A percentile compares a stretch with the other conserved stretches of the same genome.
Conservation (phyloP, 2,329 filamentous ascomycete genomes). For the Sporothrix euskadiensis region DNA sequence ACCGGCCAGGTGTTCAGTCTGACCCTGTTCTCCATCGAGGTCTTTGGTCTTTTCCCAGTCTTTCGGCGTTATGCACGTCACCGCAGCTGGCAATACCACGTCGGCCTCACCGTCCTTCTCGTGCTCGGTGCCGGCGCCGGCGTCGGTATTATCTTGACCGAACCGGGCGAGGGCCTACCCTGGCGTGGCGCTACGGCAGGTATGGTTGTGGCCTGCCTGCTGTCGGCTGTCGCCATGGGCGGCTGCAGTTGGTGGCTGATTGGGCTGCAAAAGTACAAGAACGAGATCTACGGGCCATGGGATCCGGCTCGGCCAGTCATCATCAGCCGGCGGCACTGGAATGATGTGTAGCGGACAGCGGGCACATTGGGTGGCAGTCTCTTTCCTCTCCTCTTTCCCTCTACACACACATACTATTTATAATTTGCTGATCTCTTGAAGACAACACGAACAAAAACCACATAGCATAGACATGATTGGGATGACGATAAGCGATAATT, state of each 20-base stretch:
- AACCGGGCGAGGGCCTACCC: constrained; percentile 46
- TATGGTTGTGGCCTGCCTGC: constrained; percentile 71
- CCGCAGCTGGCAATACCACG: constrained; percentile 78
- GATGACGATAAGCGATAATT: constrained; percentile 12
- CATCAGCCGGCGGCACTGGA: constrained; percentile 63
- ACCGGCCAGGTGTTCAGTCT: constrained; percentile 94
- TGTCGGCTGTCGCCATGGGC: constrained; percentile 79
- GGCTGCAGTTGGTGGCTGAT: constrained; percentile 98
- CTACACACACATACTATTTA: neutral
- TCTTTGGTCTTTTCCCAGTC: constrained; percentile 96
- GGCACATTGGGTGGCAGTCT: neutral
- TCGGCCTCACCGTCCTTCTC: constrained; percentile 71
- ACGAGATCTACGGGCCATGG: constrained; percentile 97
- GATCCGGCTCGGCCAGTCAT: constrained; percentile 90
- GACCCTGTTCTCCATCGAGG: constrained; percentile 93
- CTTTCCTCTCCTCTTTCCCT: neutral
- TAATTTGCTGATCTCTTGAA: neutral
- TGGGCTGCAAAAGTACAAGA: constrained; percentile 96
- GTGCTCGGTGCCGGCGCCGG: constrained; percentile 79
- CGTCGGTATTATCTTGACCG: constrained; percentile 64
- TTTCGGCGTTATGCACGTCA: constrained; percentile 87
- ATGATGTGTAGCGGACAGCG: constrained; percentile 38
- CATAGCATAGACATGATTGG: constrained; percentile 17
- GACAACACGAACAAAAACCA: neutral
- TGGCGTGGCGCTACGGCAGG: constrained; percentile 66